Evolutionary conservation across 2,329 filamentous ascomycete genomes (phyloP), one percentile per base, ranked within the genome.

Genomic region (Arachnomyces sp.): DNA sequence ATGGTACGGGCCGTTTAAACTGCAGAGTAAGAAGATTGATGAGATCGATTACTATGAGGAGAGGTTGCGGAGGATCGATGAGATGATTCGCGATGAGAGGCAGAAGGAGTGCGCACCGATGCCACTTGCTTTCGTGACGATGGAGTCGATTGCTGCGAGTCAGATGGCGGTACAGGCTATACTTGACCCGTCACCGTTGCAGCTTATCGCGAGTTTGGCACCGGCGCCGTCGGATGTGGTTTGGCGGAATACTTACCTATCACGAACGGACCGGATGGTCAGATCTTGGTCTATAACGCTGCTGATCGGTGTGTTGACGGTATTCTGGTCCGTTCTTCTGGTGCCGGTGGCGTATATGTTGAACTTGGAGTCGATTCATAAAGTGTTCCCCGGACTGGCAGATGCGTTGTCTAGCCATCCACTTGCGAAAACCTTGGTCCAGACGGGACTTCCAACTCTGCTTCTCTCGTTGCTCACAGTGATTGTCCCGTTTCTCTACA

Each of bases 151-250:
- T 36, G 85, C 89, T 11, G 82, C 89, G 14, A 79, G 76, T 48
- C 92, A 98, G 66, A 94, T 96, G 88, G 86, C 89, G 16, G 86
- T 94, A 32, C 92, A 98, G 63, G 89, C 92, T 3, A 81, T 94
- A 8, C 79, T 98, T 39, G 90, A 96, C 56, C 88, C 92, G 3
- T 82, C 84, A 8, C 92, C 93, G 0, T 81, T 89, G 43, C 82
- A 84, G 44, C 73, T 98, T 4, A 70, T 94, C 39, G 89, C 90
- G 7, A 89, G 87, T 44, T 75, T 84, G 18, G 89, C 90, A 2
- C 92, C 92, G 0, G 81, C 90, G 2, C 92, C 92, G 0, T 80
- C 84, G 0, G 90, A 96, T 57, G 81, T 98, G n/a, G 78, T 96
- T 8, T 98, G 93, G 92, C 74, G 74, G 47, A 95, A 96, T 56